These are phyloP conservation scores for Allomyces macrogynus DNA, from an alignment of 192 early-diverging fungal species.

Conservation along the genomic window DNA sequence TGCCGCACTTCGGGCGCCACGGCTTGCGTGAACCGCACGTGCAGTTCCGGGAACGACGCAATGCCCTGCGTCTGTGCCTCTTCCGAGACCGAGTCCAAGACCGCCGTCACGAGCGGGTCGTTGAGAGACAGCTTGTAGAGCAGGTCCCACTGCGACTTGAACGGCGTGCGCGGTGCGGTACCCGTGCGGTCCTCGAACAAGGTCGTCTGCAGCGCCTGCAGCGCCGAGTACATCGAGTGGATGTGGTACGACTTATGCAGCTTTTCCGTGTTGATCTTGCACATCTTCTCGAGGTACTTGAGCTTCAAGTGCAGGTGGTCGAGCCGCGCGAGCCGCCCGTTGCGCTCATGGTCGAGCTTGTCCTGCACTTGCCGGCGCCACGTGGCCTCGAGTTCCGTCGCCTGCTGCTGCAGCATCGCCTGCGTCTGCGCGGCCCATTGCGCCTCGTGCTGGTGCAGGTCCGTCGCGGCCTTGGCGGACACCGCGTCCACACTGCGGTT, in stretches of 20 bases:
- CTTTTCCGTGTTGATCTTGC: conserved; percentile 41
- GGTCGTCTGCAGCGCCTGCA: conserved; percentile 38
- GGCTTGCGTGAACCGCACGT: conserved; percentile 38
- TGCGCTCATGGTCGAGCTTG: conserved; percentile 73
- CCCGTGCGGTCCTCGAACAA: conserved; percentile 14
- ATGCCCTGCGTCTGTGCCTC: conserved; percentile 36
- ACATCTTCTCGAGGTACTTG: conserved; percentile 46
- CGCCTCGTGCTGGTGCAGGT: conserved; percentile 11
- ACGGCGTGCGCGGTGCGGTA: conserved; percentile 15
- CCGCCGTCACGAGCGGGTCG: conserved; percentile 32
- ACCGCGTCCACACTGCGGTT: conserved; percentile 13
- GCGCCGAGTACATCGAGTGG: conserved; percentile 38
- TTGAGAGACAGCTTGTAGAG: conserved; percentile 27
- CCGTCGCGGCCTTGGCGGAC: conserved; percentile 9
- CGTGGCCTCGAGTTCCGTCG: conserved; percentile 46
- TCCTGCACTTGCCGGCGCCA: conserved; percentile 59
- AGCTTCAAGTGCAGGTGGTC: conserved; percentile 62
- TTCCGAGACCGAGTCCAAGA: conserved; percentile 37
- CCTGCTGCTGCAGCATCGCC: conserved; percentile 41
- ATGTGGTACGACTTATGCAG: conserved; percentile 41
- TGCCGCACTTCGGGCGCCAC: conserved; percentile 48
- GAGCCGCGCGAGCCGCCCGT: conserved; percentile 63
- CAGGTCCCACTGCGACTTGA: conserved; percentile 48
- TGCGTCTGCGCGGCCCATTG: conserved; percentile 19
- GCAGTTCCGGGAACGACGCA: conserved; percentile 38